Evolutionary conservation across 345 rosid species (phyloP), one percentile per base, ranked within the genome.

Genomic region (Melaleuca alternifolia): DNA sequence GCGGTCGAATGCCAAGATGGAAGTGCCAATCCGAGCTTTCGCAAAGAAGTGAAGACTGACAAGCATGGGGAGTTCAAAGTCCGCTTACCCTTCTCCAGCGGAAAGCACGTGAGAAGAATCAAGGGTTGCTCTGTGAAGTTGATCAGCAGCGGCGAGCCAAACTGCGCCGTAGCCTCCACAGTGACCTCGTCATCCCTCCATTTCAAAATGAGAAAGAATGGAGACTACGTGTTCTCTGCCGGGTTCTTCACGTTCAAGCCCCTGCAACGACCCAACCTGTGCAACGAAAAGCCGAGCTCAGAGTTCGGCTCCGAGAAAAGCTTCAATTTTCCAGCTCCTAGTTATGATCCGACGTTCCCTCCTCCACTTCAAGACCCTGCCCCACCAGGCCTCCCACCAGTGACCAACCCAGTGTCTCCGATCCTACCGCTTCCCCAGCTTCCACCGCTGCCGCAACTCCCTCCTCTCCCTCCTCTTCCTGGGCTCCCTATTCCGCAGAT

Each of bases 201-300:
- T 51, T 91, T 97, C 41, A 94, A 90, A 89, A 88, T 93, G 5
- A 90, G 91, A 81, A 92, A 90, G 82, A 88, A 89, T 5, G 94
- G 96, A 83, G 85, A 86, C 10, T 91, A 92, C 21, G 87, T 97
- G 50, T 97, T 95, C 94, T 97, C 98, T 6, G 98, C 99, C n/a
- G 99, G 99, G 1, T 90, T 93, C 89, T 96, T 96, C 91, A 89
- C 96, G 76, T 96, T 97, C 93, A 97, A 92, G 92, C 99, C 99
- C 0, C 85, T 88, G 33, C 93, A 88, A 15, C 98, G 89, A 85
- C 97, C 99, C 10, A 77, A 61, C 46, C 84, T 94, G 5, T 97
- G 98, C 88, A 93, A 89, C 88, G 93, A 92, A 85, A 93, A 95
- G 89, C 95, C 93, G 1, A 92, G 90, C 8, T 53, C 79, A 82